These are phyloP conservation scores for Pulveroboletus ravenelii DNA, from an alignment of 768 basidiomycete species.

Conservation along the genomic window DNA sequence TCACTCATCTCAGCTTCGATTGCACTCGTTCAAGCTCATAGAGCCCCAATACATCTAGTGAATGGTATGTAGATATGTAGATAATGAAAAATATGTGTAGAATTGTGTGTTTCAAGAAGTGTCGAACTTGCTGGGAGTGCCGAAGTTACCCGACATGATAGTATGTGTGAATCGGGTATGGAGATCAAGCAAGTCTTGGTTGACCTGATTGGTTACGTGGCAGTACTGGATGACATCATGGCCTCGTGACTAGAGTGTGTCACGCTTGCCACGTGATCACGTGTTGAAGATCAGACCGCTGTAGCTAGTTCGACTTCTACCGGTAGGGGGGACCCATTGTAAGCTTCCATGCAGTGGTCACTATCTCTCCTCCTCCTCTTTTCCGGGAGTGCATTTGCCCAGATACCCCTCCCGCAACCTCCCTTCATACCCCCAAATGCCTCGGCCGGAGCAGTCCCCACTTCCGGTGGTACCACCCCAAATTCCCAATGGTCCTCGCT, in stretches of 20 bases:
- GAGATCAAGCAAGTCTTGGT: too few species aligned
- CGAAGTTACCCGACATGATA: too few species aligned
- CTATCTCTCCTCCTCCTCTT: slow-evolving; percentile 16
- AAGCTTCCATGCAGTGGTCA: slow-evolving; percentile 17
- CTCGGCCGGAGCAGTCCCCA: slow-evolving; percentile 48
- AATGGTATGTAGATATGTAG: too few species aligned
- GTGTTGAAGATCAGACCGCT: slow-evolving; percentile 5
- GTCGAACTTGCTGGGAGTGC: too few species aligned
- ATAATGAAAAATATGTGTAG: too few species aligned
- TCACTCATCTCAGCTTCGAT: too few species aligned
- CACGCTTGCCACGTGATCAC: slow-evolving; percentile 19
- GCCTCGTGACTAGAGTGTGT: slow-evolving; percentile 9
- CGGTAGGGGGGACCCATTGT: too few species aligned
- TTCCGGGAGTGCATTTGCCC: slow-evolving; percentile 38
- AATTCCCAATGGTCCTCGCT: slow-evolving; percentile 81
- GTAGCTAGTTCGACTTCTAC: background rate
- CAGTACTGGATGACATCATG: slow-evolving; percentile 6
- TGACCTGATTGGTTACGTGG: too few species aligned
- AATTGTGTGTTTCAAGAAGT: too few species aligned
- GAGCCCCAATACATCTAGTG: too few species aligned
- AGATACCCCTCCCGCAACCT: slow-evolving; percentile 59
- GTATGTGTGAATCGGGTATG: too few species aligned
- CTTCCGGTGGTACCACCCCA: slow-evolving; percentile 38
- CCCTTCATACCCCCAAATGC: slow-evolving; percentile 61
- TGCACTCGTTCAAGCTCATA: too few species aligned